A percentile compares a stretch with the other conserved stretches of the same genome.
Evolutionary conservation across 306 rosid species (phyloP).

Genomic region (Sindora glabra): DNA sequence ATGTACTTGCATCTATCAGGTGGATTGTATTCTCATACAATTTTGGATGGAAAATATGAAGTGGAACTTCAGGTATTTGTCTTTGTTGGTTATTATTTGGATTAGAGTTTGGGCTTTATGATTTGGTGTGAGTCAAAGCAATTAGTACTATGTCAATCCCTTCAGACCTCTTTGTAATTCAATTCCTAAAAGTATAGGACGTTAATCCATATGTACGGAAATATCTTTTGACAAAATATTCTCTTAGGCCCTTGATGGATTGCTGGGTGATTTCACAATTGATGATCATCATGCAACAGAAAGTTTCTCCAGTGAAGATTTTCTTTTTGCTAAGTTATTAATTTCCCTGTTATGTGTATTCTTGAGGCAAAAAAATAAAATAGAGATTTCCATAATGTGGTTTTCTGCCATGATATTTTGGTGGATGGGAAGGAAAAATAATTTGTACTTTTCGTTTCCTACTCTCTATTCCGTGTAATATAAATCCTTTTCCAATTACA

Average conservation of each 20-base stretch:
- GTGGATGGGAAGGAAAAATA: not conserved
- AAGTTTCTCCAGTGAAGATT: constrained; percentile 62
- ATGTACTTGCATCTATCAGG: constrained; percentile 38
- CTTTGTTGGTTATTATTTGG: constrained; percentile 22
- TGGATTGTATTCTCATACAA: constrained; percentile 46
- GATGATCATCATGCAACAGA: constrained; percentile 54
- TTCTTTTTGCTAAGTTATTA: constrained; percentile 51
- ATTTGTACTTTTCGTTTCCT: not conserved
- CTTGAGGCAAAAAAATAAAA: no score
- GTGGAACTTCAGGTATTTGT: constrained; percentile 68
- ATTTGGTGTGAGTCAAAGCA: not conserved
- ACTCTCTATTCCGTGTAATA: constrained; percentile 1
- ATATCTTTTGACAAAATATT: constrained; percentile 27
- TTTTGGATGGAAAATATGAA: constrained; percentile 50
- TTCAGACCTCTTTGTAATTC: not conserved
- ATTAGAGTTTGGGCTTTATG: constrained; percentile 8
- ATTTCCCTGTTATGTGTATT: no score
- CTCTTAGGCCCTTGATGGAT: constrained; percentile 78
- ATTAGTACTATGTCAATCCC: not conserved
- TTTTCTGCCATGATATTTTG: constrained; percentile 6
- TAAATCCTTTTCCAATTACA: constrained; percentile 19
- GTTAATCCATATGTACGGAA: constrained; percentile 2
- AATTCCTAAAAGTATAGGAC: not conserved
- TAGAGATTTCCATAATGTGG: no score
- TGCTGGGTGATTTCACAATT: constrained; percentile 78